Base-by-base conservation (phyloP, 192 early-diverging fungal genomes). In the Chytriomyces confervae region DNA sequence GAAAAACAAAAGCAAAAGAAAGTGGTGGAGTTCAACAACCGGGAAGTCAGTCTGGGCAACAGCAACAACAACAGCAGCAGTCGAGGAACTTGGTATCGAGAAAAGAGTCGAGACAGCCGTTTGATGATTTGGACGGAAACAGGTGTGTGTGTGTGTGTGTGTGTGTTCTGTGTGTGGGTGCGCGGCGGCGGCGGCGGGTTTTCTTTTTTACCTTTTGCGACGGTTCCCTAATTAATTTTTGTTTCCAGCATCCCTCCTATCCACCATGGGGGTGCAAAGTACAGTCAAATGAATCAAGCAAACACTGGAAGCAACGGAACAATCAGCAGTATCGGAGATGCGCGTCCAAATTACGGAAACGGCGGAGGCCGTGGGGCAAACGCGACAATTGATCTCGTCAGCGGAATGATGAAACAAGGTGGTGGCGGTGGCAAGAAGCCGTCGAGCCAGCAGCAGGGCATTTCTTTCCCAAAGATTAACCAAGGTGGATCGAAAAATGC, bases 91-190 rank as follows among this genome's bases (percentile, higher is more conserved):
- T 75, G 43, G 69, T 60, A 6, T 77, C 74, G 66, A 10, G 84
- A 70, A 85, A 85, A 65, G 84, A 85, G 27, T 76, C 75, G 23
- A 29, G 84, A 13, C 62, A 51, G 50, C 84, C 84, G 24, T 75
- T 85, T 51, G 84, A 85, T 63, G 84, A 85, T 66, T 49, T 85
- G n/a, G 84, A 85, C 36, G 73, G 72, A 20, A 82, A 82, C 78
- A 70, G 66, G 29, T 36, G 2, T 1, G 0, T 0, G 0, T 36
- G 2, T n/a, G n/a, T n/a, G n/a, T n/a, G n/a, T n/a, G n/a, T n/a
- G n/a, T n/a, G n/a, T n/a, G n/a, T n/a, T n/a, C n/a, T n/a, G n/a
- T n/a, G n/a, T n/a, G n/a, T n/a, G n/a, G n/a, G n/a, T n/a, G n/a
- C n/a, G n/a, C n/a, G n/a, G n/a, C n/a, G n/a, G n/a, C n/a, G n/a